Conservation (phyloP, 2,329 filamentous ascomycete species). For the Pseudogymnoascus sp. region DNA sequence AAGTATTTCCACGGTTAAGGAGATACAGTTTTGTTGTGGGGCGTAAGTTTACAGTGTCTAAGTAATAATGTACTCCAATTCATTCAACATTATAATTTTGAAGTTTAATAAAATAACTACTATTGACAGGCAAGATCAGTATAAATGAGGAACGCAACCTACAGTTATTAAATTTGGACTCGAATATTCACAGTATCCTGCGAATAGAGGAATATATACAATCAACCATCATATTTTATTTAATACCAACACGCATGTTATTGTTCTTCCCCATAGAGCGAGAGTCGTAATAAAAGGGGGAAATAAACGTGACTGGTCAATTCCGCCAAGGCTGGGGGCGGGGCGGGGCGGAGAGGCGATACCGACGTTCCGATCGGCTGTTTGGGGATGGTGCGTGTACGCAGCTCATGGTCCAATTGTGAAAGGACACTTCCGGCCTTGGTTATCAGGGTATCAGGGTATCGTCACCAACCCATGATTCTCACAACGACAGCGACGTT, state of each 20-base stretch:
- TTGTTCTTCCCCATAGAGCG: neutral
- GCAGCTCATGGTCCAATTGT: neutral
- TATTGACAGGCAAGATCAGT: neutral
- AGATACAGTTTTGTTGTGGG: neutral
- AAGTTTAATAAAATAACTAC: neutral
- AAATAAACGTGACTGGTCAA: neutral
- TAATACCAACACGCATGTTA: neutral
- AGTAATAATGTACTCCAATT: too few species aligned
- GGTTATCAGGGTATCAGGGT: constrained; percentile 6
- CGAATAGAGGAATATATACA: neutral
- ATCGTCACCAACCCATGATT: constrained; percentile 6
- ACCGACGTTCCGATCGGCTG: neutral
- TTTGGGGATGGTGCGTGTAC: neutral
- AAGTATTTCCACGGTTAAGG: neutral
- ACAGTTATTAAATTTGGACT: neutral
- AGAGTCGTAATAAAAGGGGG: neutral
- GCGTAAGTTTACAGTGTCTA: too few species aligned
- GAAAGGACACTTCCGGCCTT: constrained; percentile 8
- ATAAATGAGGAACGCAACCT: neutral
- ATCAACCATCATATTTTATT: neutral
- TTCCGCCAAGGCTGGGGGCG: neutral
- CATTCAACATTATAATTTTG: too few species aligned
- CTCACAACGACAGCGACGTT: neutral
- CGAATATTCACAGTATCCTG: neutral
- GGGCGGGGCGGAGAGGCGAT: neutral